Percentiles rank a stretch among this genome's conserved stretches.
phyloP scores from a whole-genome alignment of 2,329 filamentous ascomycete species.

The Zelopaecilomyces penicillatus region DNA sequence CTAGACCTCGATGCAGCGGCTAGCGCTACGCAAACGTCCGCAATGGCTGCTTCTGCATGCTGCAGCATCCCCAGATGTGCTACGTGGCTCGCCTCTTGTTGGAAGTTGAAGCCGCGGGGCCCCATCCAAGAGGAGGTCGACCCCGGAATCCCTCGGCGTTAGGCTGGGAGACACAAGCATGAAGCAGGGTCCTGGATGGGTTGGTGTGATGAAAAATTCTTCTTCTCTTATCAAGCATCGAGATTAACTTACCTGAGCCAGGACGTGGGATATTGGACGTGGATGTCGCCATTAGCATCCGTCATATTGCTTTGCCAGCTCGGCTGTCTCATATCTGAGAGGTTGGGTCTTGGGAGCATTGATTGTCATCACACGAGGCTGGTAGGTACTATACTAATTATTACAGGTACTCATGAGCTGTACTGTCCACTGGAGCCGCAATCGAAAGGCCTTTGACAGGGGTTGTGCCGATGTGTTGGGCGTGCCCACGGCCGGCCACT shows the following conservation, averaged over 20 bases:
- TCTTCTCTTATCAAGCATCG: slow-evolving; percentile 1
- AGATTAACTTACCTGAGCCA: slow-evolving; percentile 2
- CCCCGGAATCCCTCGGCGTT: slow-evolving; percentile 19
- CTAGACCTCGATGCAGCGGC: slow-evolving; percentile 8
- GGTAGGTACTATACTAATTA: too few species aligned
- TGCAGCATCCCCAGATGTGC: slow-evolving; percentile 20
- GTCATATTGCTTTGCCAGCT: too few species aligned
- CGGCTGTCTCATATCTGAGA: too few species aligned
- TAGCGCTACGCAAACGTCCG: slow-evolving; percentile 12
- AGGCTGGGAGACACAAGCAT: slow-evolving; percentile 4
- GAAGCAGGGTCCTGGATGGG: slow-evolving; percentile 8
- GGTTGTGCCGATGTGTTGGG: too few species aligned
- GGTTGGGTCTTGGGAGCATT: too few species aligned
- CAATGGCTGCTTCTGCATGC: slow-evolving; percentile 8
- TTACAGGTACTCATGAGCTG: too few species aligned
- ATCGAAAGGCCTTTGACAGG: too few species aligned
- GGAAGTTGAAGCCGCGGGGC: slow-evolving; percentile 14
- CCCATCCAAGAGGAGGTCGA: slow-evolving; percentile 21
- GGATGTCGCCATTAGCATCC: too few species aligned
- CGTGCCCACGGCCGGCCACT: too few species aligned
- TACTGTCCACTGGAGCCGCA: too few species aligned
- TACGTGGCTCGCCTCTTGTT: slow-evolving; percentile 25
- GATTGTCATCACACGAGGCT: too few species aligned
- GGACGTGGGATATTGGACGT: too few species aligned
- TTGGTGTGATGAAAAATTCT: slow-evolving; percentile 7